Evolutionary conservation across 2,329 filamentous ascomycete genomes (phyloP).

Genomic region (Microascus cirrosus): DNA sequence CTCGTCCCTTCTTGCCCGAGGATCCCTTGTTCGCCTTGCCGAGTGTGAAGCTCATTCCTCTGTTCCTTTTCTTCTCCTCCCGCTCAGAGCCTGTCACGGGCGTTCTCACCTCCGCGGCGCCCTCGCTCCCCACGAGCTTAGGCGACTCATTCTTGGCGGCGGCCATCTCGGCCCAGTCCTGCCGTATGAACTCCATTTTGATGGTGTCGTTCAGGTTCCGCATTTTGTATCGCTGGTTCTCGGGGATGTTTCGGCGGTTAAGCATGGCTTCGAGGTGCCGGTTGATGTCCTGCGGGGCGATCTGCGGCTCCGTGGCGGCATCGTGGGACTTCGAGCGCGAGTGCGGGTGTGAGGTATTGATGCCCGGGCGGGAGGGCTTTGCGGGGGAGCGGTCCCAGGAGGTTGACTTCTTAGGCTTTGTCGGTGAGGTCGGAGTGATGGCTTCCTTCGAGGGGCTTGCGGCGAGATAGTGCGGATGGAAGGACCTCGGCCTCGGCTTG

Average conservation of each 20-base stretch:
- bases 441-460: neutral
- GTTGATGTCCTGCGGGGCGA: constrained; percentile 44
- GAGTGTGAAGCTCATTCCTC: constrained; percentile 71
- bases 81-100: constrained; percentile 20
- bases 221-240: constrained; percentile 93
- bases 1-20: constrained; percentile 63
- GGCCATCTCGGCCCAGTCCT: constrained; percentile 66
- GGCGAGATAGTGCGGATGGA: constrained; percentile 24
- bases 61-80: constrained; percentile 43
- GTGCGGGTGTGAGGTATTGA: constrained; percentile 22
- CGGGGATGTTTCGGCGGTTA: constrained; percentile 84
- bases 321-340: constrained; percentile 3
- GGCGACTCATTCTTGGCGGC: constrained; percentile 16
- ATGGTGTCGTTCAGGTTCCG: constrained; percentile 76
- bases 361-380: constrained; percentile 28
- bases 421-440: neutral
- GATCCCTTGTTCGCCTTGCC: constrained; percentile 55
- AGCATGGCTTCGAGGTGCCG: constrained; percentile 52
- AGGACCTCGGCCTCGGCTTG: constrained; percentile 40
- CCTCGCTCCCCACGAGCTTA: neutral
- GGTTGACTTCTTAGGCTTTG: constrained; percentile 18
- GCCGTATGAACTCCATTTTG: constrained; percentile 90
- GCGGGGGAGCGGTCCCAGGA: constrained; percentile 14
- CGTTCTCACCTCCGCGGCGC: constrained; percentile 12
- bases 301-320: constrained; percentile 8